phyloP scores from a whole-genome alignment of 2,329 filamentous ascomycete genomes.

The Lecanicillium sp. region DNA sequence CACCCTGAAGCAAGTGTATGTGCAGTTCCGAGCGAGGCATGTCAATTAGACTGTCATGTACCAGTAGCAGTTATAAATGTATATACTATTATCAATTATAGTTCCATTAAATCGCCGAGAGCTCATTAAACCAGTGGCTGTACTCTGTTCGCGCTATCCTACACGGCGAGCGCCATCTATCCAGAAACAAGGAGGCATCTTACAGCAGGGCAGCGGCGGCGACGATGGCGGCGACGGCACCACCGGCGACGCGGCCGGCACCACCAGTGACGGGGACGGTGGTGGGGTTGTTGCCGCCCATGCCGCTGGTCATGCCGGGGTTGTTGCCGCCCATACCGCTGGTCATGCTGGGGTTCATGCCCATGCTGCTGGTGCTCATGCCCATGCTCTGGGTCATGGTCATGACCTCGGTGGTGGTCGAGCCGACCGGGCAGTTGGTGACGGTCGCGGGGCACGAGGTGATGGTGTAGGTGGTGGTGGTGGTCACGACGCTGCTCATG shows the following conservation, averaged over 20 bases:
- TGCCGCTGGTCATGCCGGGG: neutral
- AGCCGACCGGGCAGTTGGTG: conserved; percentile 16
- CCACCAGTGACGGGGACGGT: neutral
- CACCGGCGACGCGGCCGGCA: neutral
- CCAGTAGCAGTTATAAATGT: too few species aligned
- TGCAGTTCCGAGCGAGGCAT: too few species aligned
- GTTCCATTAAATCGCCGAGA: too few species aligned
- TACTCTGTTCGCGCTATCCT: too few species aligned
- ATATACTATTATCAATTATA: too few species aligned
- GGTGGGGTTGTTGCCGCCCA: neutral
- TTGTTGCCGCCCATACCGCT: neutral
- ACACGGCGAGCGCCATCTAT: too few species aligned
- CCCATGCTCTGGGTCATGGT: neutral
- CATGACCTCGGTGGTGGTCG: conserved; percentile 13
- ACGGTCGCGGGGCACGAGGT: conserved; percentile 15
- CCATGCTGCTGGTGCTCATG: neutral
- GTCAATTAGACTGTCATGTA: too few species aligned
- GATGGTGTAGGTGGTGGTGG: conserved; percentile 15
- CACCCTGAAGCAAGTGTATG: too few species aligned
- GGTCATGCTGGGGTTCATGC: neutral
- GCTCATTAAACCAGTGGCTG: too few species aligned
- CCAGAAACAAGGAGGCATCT: neutral
- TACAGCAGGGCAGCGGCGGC: neutral
- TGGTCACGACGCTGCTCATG: neutral
- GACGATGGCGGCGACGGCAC: neutral